phyloP scores from a whole-genome alignment of 2,329 filamentous ascomycete genomes.

The Exophiala aquamarina region DNA sequence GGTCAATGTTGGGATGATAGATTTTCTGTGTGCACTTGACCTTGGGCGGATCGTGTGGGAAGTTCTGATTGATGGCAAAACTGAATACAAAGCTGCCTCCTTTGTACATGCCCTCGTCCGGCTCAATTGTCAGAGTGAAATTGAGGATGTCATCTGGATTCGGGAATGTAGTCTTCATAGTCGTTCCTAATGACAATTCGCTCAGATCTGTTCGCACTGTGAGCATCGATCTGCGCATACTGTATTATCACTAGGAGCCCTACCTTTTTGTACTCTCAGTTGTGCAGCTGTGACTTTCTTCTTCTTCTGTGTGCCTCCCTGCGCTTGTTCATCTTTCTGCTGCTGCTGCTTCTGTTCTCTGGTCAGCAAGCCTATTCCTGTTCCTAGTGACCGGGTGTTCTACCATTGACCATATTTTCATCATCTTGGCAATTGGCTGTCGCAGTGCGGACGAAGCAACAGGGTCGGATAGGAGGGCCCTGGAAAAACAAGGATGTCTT shows the following conservation, averaged over 20 bases:
- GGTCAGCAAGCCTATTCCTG: neutral
- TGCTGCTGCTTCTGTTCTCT: slow-evolving; percentile 67
- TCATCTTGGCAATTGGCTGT: slow-evolving; percentile 63
- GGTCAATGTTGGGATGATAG: slow-evolving; percentile 98
- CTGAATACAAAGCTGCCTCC: slow-evolving; percentile 83
- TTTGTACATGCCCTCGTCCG: slow-evolving; percentile 73
- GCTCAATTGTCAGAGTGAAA: slow-evolving; percentile 50
- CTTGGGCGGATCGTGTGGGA: slow-evolving; percentile 96
- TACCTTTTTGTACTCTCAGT: slow-evolving; percentile 93
- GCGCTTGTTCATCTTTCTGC: slow-evolving; percentile 92
- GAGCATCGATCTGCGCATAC: neutral
- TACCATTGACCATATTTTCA: slow-evolving; percentile 99
- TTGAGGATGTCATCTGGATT: slow-evolving; percentile 60
- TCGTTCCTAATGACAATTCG: slow-evolving; percentile 51
- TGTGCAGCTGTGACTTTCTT: slow-evolving; percentile 98
- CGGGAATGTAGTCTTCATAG: slow-evolving; percentile 60
- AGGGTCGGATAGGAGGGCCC: neutral
- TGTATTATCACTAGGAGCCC: neutral
- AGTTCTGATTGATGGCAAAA: slow-evolving; percentile 91
- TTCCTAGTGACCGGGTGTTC: slow-evolving; percentile 27
- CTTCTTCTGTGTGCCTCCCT: slow-evolving; percentile 83
- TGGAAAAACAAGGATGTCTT: neutral
- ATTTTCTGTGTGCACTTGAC: slow-evolving; percentile 98
- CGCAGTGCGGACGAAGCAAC: slow-evolving; percentile 4
- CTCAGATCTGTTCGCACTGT: slow-evolving; percentile 42